Evolutionary conservation across 371 early-diverging fungal species (phyloP), one percentile per base, ranked within the genome.

Genomic region (Lichtheimia hyalospora): DNA sequence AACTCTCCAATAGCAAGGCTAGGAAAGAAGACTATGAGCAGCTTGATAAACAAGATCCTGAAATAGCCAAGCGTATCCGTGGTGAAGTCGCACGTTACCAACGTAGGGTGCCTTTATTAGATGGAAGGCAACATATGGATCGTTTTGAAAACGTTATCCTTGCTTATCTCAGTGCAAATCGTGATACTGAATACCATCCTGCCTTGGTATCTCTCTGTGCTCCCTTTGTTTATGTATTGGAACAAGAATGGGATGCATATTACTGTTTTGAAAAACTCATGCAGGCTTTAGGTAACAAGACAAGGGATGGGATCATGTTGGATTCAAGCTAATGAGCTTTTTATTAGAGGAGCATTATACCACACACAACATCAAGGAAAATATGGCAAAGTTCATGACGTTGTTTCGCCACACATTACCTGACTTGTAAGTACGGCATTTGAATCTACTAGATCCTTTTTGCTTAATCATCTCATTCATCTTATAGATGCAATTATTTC

Each of bases 81-180:
- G 92, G 92, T 53, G 96, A 96, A 63, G 88, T 91, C 7, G 73
- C 80, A 28, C 88, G 96, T 51, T 96, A 92, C 64, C 81, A 87
- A 56, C 83, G 90, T 58, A 61, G 73, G 50, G 75, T 75, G 3
- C 69, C 70, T 8, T 67, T 63, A 40, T 55, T 68, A 5, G 61
- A 64, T 46, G 75, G 64, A 13, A 69, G 68, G 20, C 69, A 72
- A 7, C 61, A 72, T 24, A 57, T 68, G 14, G 67, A 70, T 6
- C 68, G 79, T 8, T 89, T 95, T 69, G 96, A 95, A 66, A 86
- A 90, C 51, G 85, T 96, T 49, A 87, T 96, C 57, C 77, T 86
- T 43, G 89, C 94, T 13, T 94, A 92, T 68, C 70, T 95, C 60
- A 90, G 88, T 71, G 77, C 83, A 52, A 87, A 93, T 67, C 86